These are phyloP conservation scores for Nicotiana obtusifolia DNA, from an alignment of 257 asterid genomes.

Conservation along the genomic window DNA sequence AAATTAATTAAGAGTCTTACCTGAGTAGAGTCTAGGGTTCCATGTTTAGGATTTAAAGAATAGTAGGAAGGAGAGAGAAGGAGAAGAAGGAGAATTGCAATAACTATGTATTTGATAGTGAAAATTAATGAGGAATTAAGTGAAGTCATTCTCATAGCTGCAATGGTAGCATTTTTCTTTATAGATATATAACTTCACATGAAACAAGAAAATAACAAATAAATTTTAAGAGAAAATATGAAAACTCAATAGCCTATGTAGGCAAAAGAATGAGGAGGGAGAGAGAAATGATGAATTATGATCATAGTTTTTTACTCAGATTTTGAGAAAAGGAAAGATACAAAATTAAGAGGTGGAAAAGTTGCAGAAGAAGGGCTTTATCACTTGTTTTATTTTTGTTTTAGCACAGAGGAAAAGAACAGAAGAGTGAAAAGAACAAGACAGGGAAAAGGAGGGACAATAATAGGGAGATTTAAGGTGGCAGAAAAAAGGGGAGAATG, in stretches of 20 bases:
- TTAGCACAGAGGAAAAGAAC: neutral
- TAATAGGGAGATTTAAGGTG: neutral
- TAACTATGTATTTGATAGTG: neutral
- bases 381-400: neutral
- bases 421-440: neutral
- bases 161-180: constrained; percentile 1
- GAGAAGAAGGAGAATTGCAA: neutral
- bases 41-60: constrained; percentile 27
- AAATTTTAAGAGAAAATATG: neutral
- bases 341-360: constrained; percentile 1
- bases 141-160: neutral
- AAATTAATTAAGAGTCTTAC: constrained; percentile 3
- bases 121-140: neutral
- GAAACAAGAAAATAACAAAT: too few relatives aligned
- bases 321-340: neutral
- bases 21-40: constrained; percentile 19
- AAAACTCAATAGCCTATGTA: neutral
- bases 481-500: neutral
- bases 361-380: neutral
- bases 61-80: constrained; percentile 13
- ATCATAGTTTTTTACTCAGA: neutral
- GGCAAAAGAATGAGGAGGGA: neutral
- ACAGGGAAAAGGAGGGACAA: neutral
- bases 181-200: neutral
- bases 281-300: neutral